Base-by-base conservation (phyloP, 1,284 basidiomycete species). In the Pseudozyma sp. region DNA sequence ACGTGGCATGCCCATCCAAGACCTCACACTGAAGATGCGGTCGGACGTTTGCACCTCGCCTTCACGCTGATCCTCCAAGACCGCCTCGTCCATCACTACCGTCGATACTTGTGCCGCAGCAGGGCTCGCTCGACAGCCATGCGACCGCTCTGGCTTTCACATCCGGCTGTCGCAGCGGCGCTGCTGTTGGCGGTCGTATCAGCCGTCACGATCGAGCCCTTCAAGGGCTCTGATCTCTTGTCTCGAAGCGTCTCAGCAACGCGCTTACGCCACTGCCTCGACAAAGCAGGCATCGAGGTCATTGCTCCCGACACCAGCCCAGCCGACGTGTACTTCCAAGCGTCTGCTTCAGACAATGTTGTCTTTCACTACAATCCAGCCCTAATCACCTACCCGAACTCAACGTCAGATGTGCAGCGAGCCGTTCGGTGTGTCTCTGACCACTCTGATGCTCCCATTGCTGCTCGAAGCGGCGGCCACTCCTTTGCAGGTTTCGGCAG, bases 401-500 rank as follows among this genome's bases (percentile, higher is more conserved):
- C 52, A 1, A 35, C 78, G 1, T 24, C 48, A 0, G 59, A 83
- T 10, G 80, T 86, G 16, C 45, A 77, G 13, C 48, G 65, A 9
- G 79, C 81, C 0, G 76, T 85, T 3, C 47, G 54, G 75, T 46
- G 54, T 67, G 7, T 17, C 9, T 19, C 44, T 56, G 47, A 63
- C 35, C 43, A 61, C 37, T 58, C 59, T 24, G 55, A 74, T 30
- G 46, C 46, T 31, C 62, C 80, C 31, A 80, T 85, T 31, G 73
- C 77, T 14, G 84, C 85, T 6, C 61, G 85, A 8, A 79, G 80
- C 19, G 85, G 85, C 6, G 85, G 85, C 4, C 85, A 85, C 47
- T 80, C 77, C 5, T 85, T 85, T 49, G 84, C 77, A 10, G 77
- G 78, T 5, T 78, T 48, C 53, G 77, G 79, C 10, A 80, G 77